phyloP scores from a whole-genome alignment of 2,329 filamentous ascomycete genomes.

The Fusarium torreyae region DNA sequence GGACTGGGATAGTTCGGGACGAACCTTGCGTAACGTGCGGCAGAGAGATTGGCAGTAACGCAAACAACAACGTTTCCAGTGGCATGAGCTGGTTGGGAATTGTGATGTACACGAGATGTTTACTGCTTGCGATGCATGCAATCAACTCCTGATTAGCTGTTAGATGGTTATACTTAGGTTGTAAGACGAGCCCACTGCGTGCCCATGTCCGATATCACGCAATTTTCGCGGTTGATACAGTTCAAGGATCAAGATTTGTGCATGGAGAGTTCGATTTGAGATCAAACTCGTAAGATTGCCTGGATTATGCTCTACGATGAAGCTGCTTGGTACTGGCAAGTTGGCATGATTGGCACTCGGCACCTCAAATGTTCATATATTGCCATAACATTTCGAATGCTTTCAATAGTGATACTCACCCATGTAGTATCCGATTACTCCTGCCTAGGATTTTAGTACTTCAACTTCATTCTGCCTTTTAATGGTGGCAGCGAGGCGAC shows the following conservation, averaged over 20 bases:
- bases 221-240: no score
- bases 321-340: background rate
- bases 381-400: background rate
- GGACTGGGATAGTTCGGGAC: no score
- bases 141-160: no score
- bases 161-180: no score
- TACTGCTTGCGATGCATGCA: no score
- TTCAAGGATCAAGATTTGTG: background rate
- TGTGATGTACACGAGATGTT: no score
- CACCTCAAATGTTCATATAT: background rate
- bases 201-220: no score
- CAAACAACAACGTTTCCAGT: no score
- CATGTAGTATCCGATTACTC: background rate
- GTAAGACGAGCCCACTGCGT: no score
- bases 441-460: background rate
- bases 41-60: no score
- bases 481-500: background rate
- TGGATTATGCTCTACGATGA: background rate
- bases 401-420: background rate
- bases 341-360: background rate
- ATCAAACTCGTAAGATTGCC: background rate
- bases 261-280: background rate
- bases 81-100: no score
- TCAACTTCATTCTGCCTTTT: background rate
- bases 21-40: no score